Percentiles rank a stretch among this genome's conserved stretches.
These are phyloP conservation scores for Colletotrichum sp. DNA, from an alignment of 2,329 filamentous ascomycete genomes.

Conservation along the genomic window DNA sequence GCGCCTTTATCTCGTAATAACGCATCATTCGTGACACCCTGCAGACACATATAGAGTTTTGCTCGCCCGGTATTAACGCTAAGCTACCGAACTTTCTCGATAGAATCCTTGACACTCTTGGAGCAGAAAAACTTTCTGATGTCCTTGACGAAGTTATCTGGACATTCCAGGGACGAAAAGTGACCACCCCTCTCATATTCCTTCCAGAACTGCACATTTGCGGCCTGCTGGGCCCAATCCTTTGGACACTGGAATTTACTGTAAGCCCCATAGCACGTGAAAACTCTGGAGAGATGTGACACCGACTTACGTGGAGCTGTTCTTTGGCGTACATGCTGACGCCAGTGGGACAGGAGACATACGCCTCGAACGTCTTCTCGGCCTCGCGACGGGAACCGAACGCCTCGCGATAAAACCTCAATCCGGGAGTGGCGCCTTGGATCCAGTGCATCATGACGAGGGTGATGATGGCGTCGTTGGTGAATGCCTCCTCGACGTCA, in stretches of 20 bases:
- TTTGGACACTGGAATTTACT: neutral
- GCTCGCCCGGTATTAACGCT: no score
- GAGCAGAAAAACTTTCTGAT: neutral
- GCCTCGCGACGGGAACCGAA: neutral
- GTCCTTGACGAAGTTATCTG: neutral
- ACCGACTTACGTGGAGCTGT: neutral
- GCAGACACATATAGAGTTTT: no score
- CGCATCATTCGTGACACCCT: no score
- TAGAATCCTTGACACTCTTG: no score
- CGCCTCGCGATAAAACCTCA: slow-evolving; percentile 18
- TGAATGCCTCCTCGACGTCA: slow-evolving; percentile 23
- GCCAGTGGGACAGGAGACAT: neutral
- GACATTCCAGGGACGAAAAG: neutral
- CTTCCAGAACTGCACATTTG: neutral
- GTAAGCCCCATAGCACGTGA: no score
- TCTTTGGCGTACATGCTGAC: neutral
- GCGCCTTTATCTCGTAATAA: no score
- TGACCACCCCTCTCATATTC: neutral
- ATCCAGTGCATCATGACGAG: slow-evolving; percentile 22
- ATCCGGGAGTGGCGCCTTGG: neutral
- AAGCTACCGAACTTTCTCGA: no score
- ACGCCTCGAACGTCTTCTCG: neutral
- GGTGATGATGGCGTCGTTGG: slow-evolving; percentile 24
- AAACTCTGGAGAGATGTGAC: rapidly evolving
- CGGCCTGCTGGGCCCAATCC: neutral